phyloP scores from a whole-genome alignment of 805 yeast species.

The Candida cerambycidarum region DNA sequence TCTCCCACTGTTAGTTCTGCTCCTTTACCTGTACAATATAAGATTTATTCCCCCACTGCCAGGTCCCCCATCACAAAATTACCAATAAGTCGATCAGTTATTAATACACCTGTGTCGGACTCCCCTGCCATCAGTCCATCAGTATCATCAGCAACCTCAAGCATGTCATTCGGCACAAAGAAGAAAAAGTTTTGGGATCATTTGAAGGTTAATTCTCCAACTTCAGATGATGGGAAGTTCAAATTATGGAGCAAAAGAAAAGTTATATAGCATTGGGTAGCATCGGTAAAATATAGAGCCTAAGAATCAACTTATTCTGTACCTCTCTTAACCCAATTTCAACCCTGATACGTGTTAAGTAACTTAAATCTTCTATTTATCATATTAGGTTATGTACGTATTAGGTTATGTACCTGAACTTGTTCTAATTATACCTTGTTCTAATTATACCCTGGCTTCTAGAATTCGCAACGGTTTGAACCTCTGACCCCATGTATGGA shows the following conservation, averaged over 20 bases:
- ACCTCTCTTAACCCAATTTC: too few relatives aligned
- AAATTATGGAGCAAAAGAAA: conserved; percentile 14
- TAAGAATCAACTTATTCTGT: too few relatives aligned
- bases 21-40: neutral
- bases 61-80: too few relatives aligned
- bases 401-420: too few relatives aligned
- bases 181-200: conserved; percentile 17
- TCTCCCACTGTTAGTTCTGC: neutral
- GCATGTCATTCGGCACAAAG: conserved; percentile 1
- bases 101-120: neutral
- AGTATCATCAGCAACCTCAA: conserved; percentile 4
- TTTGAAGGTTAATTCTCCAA: conserved; percentile 13
- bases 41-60: neutral
- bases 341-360: too few relatives aligned
- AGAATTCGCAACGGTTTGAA: conserved; percentile 1
- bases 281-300: too few relatives aligned
- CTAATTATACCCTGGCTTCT: too few relatives aligned
- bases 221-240: conserved; percentile 11
- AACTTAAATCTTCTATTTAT: too few relatives aligned
- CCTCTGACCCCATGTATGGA: neutral
- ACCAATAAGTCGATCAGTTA: neutral
- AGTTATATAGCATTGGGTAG: conserved; percentile 5
- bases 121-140: conserved; percentile 8
- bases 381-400: too few relatives aligned
- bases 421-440: too few relatives aligned